Conservation (phyloP, 129 eudicot genomes). For the sunflower (Helianthus annuus) region HanXRQr2.0-SUNRISE NC_035440.2:22582099-22582598, state of each 20-base stretch:
- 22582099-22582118: conserved; percentile 74
- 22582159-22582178: conserved; percentile 67
- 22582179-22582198: conserved; percentile 68
- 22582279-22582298: background rate
- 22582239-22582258: background rate
- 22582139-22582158: conserved; percentile 92
- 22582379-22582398: background rate
- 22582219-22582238: background rate
- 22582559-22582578: conserved; percentile 15
- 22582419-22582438: background rate
- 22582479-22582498: too few species aligned
- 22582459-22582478: background rate
- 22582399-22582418: background rate
- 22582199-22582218: conserved; percentile 73
- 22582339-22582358: background rate
- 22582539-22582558: conserved; percentile 7
- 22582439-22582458: background rate
- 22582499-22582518: background rate
- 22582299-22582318: background rate
- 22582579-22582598: conserved; percentile 79
- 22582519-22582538: background rate
- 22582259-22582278: background rate
- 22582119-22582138: conserved; percentile 70
- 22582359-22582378: background rate
- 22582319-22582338: background rate